Evolutionary conservation across 148 eudicot species (phyloP).

Genomic region (Diospyros kaki): DNA sequence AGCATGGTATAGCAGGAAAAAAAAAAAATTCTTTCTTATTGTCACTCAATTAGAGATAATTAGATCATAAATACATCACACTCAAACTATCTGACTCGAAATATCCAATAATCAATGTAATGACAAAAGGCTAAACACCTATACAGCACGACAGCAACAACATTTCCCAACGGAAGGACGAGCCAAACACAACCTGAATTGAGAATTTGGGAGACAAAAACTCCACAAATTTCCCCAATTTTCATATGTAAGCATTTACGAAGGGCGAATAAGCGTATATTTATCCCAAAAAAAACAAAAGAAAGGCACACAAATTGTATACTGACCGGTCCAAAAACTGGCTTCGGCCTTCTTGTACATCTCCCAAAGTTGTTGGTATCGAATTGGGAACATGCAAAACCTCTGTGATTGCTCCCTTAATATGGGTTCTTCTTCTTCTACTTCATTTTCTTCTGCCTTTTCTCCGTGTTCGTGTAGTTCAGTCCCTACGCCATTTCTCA

Average conservation of each 20-base stretch:
- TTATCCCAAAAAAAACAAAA: neutral
- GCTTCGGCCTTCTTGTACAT: constrained; percentile 76
- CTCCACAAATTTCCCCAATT: neutral
- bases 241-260: neutral
- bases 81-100: no score
- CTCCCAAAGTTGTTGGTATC: constrained; percentile 70
- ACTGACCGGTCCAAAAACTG: constrained; percentile 80
- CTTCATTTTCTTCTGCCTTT: constrained; percentile 1
- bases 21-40: no score
- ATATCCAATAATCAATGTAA: no score
- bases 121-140: no score
- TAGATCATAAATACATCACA: no score
- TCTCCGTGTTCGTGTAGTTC: neutral
- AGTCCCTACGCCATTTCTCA: constrained; percentile 23
- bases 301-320: neutral
- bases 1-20: no score
- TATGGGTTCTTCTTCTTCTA: constrained; percentile 47
- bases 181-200: no score
- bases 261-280: neutral
- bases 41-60: no score
- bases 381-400: constrained; percentile 73
- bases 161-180: no score
- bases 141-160: no score
- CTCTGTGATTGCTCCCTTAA: constrained; percentile 48
- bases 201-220: neutral